These are phyloP conservation scores for Scutellaria galericulata DNA, from an alignment of 257 asterid species.

Conservation along the genomic window DNA sequence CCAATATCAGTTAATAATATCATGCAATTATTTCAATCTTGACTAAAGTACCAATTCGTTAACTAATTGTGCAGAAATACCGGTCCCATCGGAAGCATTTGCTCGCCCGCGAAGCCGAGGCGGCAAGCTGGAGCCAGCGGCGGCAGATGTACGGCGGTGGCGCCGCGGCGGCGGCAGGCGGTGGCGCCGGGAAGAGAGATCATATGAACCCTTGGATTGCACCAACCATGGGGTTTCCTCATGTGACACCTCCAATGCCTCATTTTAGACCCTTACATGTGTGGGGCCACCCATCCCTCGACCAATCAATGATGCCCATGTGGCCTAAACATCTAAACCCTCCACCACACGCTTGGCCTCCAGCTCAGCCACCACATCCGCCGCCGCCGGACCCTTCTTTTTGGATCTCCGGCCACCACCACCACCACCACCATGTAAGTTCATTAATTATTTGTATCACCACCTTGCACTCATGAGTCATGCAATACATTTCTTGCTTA, in stretches of 20 bases:
- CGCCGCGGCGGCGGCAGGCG: no score
- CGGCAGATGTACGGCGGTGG: conserved; percentile 64
- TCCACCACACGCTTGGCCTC: conserved; percentile 46
- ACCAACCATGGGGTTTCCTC: conserved; percentile 72
- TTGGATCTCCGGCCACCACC: conserved; percentile 71
- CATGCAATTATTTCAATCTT: not conserved
- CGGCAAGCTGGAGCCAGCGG: conserved; percentile 79
- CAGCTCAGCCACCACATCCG: conserved; percentile 42
- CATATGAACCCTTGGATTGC: conserved; percentile 54
- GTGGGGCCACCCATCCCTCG: conserved; percentile 93
- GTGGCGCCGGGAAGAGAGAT: conserved; percentile 55
- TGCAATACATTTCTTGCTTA: not conserved
- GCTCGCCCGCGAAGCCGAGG: conserved; percentile 88
- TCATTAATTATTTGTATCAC: not conserved
- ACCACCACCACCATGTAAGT: conserved; percentile 64
- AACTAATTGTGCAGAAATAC: conserved; percentile 64
- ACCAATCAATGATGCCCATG: conserved; percentile 72
- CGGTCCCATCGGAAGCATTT: conserved; percentile 86
- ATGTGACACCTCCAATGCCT: conserved; percentile 58
- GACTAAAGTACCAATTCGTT: no score
- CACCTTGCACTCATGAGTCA: not conserved
- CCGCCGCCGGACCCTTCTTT: conserved; percentile 50
- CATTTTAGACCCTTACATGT: conserved; percentile 91
- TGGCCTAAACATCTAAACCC: conserved; percentile 81
- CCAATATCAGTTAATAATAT: no score